These are phyloP conservation scores for Pichia eremophila DNA, from an alignment of 805 yeast genomes.

Conservation along the genomic window DNA sequence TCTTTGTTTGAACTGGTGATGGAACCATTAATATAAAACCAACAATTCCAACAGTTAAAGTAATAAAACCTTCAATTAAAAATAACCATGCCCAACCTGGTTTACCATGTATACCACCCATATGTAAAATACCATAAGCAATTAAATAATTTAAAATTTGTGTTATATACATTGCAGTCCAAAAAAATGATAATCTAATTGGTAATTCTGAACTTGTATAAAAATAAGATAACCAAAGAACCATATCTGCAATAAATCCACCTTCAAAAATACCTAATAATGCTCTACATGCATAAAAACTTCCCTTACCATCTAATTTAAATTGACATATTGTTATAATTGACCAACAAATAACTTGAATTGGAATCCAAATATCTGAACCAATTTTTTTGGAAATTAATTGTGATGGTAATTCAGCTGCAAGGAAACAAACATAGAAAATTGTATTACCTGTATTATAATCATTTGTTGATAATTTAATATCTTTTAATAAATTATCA, in stretches of 20 bases:
- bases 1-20: slow-evolving; percentile 25
- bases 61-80: slow-evolving; percentile 51
- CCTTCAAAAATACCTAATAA: slow-evolving; percentile 54
- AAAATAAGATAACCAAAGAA: slow-evolving; percentile 58
- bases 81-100: slow-evolving; percentile 63
- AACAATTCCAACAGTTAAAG: slow-evolving; percentile 41
- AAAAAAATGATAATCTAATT: slow-evolving; percentile 49
- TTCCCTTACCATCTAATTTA: slow-evolving; percentile 30
- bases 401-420: slow-evolving; percentile 59
- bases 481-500: slow-evolving; percentile 44
- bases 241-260: slow-evolving; percentile 59
- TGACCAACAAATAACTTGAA: slow-evolving; percentile 49
- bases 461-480: slow-evolving; percentile 44
- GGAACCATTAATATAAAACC: slow-evolving; percentile 26
- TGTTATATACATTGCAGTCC: slow-evolving; percentile 45
- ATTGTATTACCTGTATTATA: slow-evolving; percentile 53
- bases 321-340: slow-evolving; percentile 45
- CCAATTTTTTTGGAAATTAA: slow-evolving; percentile 55
- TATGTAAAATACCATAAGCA: slow-evolving; percentile 42
- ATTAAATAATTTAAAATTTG: slow-evolving; percentile 34
- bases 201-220: slow-evolving; percentile 52
- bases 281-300: slow-evolving; percentile 41
- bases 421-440: slow-evolving; percentile 40
- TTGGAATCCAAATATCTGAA: slow-evolving; percentile 54
- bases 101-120: slow-evolving; percentile 35